These are phyloP conservation scores for Aspergillus carlsbadensis DNA, from an alignment of 495 filamentous ascomycete genomes.

Conservation along the genomic window DNA sequence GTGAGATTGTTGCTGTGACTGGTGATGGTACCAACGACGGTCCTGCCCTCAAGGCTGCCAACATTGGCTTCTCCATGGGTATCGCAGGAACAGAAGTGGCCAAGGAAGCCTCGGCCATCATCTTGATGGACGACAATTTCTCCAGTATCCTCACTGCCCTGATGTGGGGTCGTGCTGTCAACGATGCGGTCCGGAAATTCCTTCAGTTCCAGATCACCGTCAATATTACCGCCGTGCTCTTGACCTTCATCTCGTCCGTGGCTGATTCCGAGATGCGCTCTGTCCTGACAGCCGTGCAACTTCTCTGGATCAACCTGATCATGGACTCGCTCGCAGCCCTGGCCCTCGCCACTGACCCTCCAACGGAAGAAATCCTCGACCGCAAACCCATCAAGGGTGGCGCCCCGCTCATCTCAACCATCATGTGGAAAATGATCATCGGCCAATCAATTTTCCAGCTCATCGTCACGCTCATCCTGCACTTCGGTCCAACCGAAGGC, in stretches of 20 bases:
- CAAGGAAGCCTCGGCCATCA: constrained; percentile 91
- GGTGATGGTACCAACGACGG: constrained; percentile 94
- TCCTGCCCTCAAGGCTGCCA: constrained; percentile 78
- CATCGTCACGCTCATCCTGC: constrained; percentile 71
- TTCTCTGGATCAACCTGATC: constrained; percentile 91
- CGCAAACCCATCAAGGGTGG: constrained; percentile 76
- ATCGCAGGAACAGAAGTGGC: constrained; percentile 88
- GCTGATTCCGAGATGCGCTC: constrained; percentile 61
- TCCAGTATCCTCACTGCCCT: constrained; percentile 82
- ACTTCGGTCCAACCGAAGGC: constrained; percentile 65
- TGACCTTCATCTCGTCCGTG: constrained; percentile 84
- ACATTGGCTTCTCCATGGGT: constrained; percentile 92
- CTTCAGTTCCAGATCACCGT: constrained; percentile 91
- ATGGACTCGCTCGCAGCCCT: constrained; percentile 92
- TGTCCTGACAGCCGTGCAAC: constrained; percentile 80
- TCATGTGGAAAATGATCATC: constrained; percentile 97
- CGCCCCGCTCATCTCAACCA: constrained; percentile 72
- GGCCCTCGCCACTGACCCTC: constrained; percentile 82
- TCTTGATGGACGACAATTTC: constrained; percentile 92
- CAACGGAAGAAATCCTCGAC: constrained; percentile 73
- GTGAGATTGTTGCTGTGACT: constrained; percentile 85
- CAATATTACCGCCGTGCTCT: constrained; percentile 80
- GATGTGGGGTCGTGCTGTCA: constrained; percentile 87
- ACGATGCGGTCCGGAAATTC: constrained; percentile 88
- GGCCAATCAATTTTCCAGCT: constrained; percentile 85